These are phyloP conservation scores for Boletellus ananas DNA, from an alignment of 768 basidiomycete genomes.

Conservation along the genomic window DNA sequence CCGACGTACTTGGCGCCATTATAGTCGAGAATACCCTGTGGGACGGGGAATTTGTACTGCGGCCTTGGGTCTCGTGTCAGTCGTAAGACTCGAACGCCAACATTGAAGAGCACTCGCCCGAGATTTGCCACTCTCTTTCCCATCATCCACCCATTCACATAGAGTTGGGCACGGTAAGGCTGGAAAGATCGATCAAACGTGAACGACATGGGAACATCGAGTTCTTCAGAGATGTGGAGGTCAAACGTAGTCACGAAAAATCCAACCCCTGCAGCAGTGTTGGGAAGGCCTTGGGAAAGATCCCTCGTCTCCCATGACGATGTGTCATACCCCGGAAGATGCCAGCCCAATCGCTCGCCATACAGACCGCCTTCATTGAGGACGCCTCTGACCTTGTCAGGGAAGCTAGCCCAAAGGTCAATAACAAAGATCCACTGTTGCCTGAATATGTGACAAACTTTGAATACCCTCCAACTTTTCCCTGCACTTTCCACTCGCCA, in stretches of 20 bases:
- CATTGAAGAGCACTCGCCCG: conserved; percentile 41
- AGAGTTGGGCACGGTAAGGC: conserved; percentile 68
- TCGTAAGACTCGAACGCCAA: not conserved
- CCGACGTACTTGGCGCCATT: conserved; percentile 57
- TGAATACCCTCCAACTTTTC: conserved; percentile 69
- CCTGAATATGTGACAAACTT: conserved; percentile 37
- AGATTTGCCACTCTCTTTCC: conserved; percentile 74
- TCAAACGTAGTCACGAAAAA: conserved; percentile 78
- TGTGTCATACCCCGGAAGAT: conserved; percentile 66
- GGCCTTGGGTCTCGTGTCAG: conserved; percentile 42
- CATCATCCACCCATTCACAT: conserved; percentile 90
- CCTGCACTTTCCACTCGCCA: conserved; percentile 66
- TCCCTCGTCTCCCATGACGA: conserved; percentile 57
- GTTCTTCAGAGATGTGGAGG: conserved; percentile 50
- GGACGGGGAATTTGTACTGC: conserved; percentile 79
- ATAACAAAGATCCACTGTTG: not conserved
- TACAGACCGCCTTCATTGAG: conserved; percentile 72
- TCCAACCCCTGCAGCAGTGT: conserved; percentile 61
- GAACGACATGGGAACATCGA: conserved; percentile 72
- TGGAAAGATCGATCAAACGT: conserved; percentile 61
- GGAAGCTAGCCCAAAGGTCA: conserved; percentile 47
- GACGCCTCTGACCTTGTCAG: conserved; percentile 66
- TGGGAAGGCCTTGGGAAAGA: conserved; percentile 56
- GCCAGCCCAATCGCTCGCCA: conserved; percentile 72
- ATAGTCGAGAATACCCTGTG: conserved; percentile 75